Percentiles rank a stretch among this genome's conserved stretches.
These are phyloP conservation scores for Monoraphidium neglectum DNA, from an alignment of 139 green algal genomes.

Conservation along the genomic window DNA sequence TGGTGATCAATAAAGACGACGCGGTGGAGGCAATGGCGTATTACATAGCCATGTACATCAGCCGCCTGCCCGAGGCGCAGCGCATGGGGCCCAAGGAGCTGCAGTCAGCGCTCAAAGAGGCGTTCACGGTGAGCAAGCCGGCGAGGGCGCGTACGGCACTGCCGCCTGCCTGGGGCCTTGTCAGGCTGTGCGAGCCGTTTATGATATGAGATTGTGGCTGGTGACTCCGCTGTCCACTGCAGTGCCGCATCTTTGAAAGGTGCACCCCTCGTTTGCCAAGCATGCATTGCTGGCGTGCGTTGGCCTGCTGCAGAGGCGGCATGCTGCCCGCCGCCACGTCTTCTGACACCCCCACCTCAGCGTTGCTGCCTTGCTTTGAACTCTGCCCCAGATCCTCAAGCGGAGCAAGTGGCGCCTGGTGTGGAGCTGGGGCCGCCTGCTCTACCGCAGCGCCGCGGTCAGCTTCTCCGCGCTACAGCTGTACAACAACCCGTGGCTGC, in stretches of 20 bases:
- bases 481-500: constrained; percentile 50
- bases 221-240: too few species aligned
- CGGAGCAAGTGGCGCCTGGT: constrained; percentile 27
- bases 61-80: constrained; percentile 33
- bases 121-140: constrained; percentile 28
- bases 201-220: too few species aligned
- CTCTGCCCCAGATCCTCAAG: constrained; percentile 9
- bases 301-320: too few species aligned
- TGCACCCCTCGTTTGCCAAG: too few species aligned
- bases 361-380: not conserved
- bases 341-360: too few species aligned
- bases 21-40: constrained; percentile 47
- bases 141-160: not conserved
- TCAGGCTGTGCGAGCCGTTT: too few species aligned
- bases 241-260: too few species aligned
- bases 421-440: constrained; percentile 24
- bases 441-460: constrained; percentile 25
- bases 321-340: not conserved
- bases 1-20: constrained; percentile 29
- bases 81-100: constrained; percentile 44
- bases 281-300: too few species aligned
- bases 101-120: constrained; percentile 36
- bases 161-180: not conserved
- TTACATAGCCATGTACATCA: constrained; percentile 48
- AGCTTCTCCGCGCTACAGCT: constrained; percentile 28